Percentiles rank a stretch among this genome's conserved stretches.
These are phyloP conservation scores for Russula lepida DNA, from an alignment of 768 basidiomycete genomes.

Conservation along the genomic window DNA sequence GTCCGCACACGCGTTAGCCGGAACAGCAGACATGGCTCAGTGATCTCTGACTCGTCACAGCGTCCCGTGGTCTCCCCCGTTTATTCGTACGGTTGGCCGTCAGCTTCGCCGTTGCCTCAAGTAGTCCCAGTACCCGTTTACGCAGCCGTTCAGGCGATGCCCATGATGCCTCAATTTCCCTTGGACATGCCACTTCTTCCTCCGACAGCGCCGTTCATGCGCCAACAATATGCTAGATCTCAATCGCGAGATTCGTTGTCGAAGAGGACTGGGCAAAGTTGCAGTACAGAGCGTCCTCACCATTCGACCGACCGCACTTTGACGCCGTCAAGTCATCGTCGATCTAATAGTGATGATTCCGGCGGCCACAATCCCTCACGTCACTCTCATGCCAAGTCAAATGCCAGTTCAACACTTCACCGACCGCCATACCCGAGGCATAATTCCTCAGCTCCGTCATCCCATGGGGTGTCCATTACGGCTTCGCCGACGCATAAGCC, in stretches of 20 bases:
- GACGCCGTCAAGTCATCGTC: constrained; percentile 10
- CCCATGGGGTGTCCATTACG: neutral
- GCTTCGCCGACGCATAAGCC: neutral
- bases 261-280: constrained; percentile 5
- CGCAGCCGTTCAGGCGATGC: constrained; percentile 13
- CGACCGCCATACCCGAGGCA: neutral
- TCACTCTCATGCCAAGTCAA: neutral
- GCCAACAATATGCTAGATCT: constrained; percentile 12
- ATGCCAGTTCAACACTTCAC: neutral
- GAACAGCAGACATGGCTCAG: constrained; percentile 13
- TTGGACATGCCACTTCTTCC: constrained; percentile 23
- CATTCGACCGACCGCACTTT: neutral
- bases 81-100: constrained; percentile 11
- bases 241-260: constrained; percentile 10
- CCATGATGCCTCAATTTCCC: constrained; percentile 16
- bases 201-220: constrained; percentile 22
- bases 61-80: constrained; percentile 3
- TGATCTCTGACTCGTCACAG: constrained; percentile 15
- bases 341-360: constrained; percentile 17
- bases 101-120: constrained; percentile 10
- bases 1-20: neutral
- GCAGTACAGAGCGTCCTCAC: constrained; percentile 14
- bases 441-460: neutral
- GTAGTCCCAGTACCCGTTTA: constrained; percentile 13
- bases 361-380: neutral